Percentiles rank a stretch among this genome's conserved stretches.
Conservation (phyloP, 805 yeast species). For the Clavispora carvajalis region DNA sequence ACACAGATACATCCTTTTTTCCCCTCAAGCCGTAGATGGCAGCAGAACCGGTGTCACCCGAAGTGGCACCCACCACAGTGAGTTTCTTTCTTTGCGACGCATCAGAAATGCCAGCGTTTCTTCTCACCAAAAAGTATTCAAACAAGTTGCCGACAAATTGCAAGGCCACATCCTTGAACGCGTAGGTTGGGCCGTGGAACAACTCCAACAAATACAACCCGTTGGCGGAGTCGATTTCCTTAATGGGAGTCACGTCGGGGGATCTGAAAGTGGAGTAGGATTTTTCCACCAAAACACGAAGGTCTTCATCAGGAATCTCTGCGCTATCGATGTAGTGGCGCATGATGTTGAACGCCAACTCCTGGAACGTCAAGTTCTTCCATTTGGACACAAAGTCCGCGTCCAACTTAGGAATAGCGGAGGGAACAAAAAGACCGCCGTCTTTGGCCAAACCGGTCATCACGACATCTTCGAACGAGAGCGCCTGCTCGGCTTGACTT, state of each 20-base stretch:
- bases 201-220: slow-evolving; percentile 78
- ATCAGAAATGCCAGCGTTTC: slow-evolving; percentile 49
- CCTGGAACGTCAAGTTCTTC: slow-evolving; percentile 73
- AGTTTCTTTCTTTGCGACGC: slow-evolving; percentile 65
- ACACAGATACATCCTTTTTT: slow-evolving; percentile 95
- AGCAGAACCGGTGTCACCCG: slow-evolving; percentile 99
- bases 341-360: slow-evolving; percentile 82
- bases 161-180: slow-evolving; percentile 97
- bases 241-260: slow-evolving; percentile 83
- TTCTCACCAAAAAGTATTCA: slow-evolving; percentile 81
- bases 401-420: slow-evolving; percentile 66
- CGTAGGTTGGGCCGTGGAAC: slow-evolving; percentile 99
- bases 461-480: slow-evolving; percentile 75
- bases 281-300: slow-evolving; percentile 53
- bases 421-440: slow-evolving; percentile 93
- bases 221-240: slow-evolving; percentile 50
- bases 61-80: slow-evolving; percentile 98
- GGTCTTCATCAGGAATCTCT: slow-evolving; percentile 71
- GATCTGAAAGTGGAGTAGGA: slow-evolving; percentile 91
- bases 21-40: slow-evolving; percentile 97
- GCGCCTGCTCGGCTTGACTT: slow-evolving; percentile 43
- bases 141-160: slow-evolving; percentile 97
- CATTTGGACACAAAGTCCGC: slow-evolving; percentile 56
- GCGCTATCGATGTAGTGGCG: slow-evolving; percentile 64
- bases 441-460: slow-evolving; percentile 92